Conservation (phyloP, 345 rosid species). For the Schrenkiella parvula region DNA sequence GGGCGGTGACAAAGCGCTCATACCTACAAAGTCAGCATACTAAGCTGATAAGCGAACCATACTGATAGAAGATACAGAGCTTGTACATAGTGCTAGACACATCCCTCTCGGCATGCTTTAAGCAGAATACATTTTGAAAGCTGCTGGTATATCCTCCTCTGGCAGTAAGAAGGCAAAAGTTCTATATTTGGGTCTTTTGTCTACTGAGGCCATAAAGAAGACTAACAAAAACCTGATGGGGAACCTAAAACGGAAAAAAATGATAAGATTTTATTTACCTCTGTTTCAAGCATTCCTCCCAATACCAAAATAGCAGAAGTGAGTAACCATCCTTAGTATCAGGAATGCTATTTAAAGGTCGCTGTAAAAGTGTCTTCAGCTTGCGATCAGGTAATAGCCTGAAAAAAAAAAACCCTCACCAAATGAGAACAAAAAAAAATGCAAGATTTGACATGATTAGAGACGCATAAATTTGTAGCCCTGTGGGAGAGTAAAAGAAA, state of each 20-base stretch:
- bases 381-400: constrained; percentile 92
- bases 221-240: background rate
- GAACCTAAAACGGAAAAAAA: background rate
- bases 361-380: constrained; percentile 84
- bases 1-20: constrained; percentile 72
- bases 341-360: constrained; percentile 63
- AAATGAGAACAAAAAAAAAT: background rate
- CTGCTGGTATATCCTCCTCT: background rate
- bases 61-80: background rate
- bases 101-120: background rate
- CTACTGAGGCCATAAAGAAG: background rate
- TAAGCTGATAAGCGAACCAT: background rate
- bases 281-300: constrained; percentile 95
- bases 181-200: background rate
- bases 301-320: constrained; percentile 90
- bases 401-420: background rate
- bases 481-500: background rate
- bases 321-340: constrained; percentile 91
- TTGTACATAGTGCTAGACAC: background rate
- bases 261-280: constrained; percentile 43
- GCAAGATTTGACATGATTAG: background rate
- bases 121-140: background rate
- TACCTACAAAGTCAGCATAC: constrained; percentile 47
- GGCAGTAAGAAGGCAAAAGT: background rate
- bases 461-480: background rate